Base-by-base conservation (phyloP, 2,329 filamentous ascomycete genomes). In the Pseudomassariella vexata region DNA sequence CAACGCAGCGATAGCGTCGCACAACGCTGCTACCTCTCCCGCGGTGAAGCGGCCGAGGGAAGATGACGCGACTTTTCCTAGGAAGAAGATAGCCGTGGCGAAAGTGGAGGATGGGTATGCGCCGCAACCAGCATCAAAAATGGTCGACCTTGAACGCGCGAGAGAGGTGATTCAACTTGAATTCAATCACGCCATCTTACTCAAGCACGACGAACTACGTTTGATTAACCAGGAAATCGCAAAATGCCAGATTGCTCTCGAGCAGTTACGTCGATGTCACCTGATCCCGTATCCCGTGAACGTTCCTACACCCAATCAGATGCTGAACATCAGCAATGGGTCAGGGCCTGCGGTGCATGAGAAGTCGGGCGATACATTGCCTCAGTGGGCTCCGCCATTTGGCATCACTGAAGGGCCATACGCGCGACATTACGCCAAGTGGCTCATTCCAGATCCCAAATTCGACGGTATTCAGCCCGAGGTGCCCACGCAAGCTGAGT, bases 151-250 rank as follows among this genome's bases (percentile, higher is more conserved):
- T 46, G 63, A 79, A 22, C 66, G 64, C 36, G 72, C 82, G 41
- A 77, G 77, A 52, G 80, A 89, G 47, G 73, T 74, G 21, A 83
- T 96, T 53, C 82, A 88, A 53, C 79, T 87, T 40, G 85, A 95
- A 60, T 82, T 96, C 57, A 85, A 88, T 50, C 76, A 92, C 44
- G 89, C 95, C 64, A 89, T 96, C 32, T 65, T 96, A 42, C 66
- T 94, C 55, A 96, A 95, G 68, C 92, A 98, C 60, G 80, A 92
- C 50, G 92, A 98, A 65, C 65, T 96, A 38, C 85, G 89, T 36
- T 70, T 95, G 46, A 95, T 96, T 57, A 87, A 96, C 54, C 88
- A 95, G 61, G 92, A 96, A 63, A 73, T 96, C 44, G 90, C 87
- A 44, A 96, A 95, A 65, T 95, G 89, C 53, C 89, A 96, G 64